Conservation (phyloP, 495 filamentous ascomycete species). For the Xylaria acuta region DNA sequence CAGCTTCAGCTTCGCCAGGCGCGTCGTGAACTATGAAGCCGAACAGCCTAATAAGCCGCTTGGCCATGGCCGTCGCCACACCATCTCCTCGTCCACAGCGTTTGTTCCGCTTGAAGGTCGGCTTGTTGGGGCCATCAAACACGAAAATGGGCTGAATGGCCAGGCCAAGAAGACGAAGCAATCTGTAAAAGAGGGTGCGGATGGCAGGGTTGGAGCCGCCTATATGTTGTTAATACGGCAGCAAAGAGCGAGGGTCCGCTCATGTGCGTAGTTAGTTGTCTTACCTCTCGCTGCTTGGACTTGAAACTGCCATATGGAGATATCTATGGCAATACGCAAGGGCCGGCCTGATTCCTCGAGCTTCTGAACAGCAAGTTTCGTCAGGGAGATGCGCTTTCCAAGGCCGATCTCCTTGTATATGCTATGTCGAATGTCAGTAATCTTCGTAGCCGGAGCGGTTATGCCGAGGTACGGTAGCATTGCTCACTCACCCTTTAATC, state of each 20-base stretch:
- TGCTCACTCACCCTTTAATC: slow-evolving; percentile 63
- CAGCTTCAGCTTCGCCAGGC: slow-evolving; percentile 95
- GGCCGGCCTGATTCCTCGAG: slow-evolving; percentile 73
- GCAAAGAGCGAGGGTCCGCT: not conserved
- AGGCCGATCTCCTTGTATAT: slow-evolving; percentile 88
- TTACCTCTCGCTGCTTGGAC: slow-evolving; percentile 77
- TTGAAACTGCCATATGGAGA: slow-evolving; percentile 98
- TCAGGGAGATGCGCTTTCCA: slow-evolving; percentile 79
- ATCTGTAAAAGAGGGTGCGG: slow-evolving; percentile 90
- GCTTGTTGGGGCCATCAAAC: slow-evolving; percentile 92
- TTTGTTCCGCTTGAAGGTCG: slow-evolving; percentile 86
- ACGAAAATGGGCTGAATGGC: slow-evolving; percentile 92
- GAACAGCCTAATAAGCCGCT: slow-evolving; percentile 83
- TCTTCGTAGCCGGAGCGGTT: not conserved
- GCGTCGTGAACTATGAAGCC: slow-evolving; percentile 85
- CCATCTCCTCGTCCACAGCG: slow-evolving; percentile 57
- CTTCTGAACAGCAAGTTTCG: slow-evolving; percentile 79
- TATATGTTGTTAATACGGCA: slow-evolving; percentile 30
- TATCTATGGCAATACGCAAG: slow-evolving; percentile 88
- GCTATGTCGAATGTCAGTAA: slow-evolving; percentile 53
- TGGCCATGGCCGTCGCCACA: slow-evolving; percentile 66
- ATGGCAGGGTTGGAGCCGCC: slow-evolving; percentile 90
- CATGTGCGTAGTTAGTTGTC: slow-evolving; percentile 6
- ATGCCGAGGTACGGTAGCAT: not conserved
- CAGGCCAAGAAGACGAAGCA: slow-evolving; percentile 79